Evolutionary conservation across 2,329 filamentous ascomycete species (phyloP), one percentile per base, ranked within the genome.

Genomic region (Neurospora sp.): DNA sequence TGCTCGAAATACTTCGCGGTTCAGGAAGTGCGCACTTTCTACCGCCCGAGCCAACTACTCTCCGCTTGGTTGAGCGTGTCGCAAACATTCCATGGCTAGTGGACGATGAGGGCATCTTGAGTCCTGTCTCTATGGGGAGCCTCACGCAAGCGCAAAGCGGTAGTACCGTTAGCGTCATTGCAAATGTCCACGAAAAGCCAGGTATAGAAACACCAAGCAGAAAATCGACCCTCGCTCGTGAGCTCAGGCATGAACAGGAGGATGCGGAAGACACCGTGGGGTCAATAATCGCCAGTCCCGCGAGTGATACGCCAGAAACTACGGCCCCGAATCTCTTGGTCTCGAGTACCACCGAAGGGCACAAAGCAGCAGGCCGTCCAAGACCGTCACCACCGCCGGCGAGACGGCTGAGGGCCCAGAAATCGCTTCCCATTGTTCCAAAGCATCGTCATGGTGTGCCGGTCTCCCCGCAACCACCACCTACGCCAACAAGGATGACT

Each of bases 131-230:
- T 3, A 40, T 74, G 8, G 72, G 67, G 2, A 91, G 88, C 71
- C 83, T 95, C 3, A 87, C 88, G 1, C 84, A 87, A 1, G 81
- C 82, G 2, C 87, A 91, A 68, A 86, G 86, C n/a, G 87, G 87
- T 66, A 96, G 92, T 77, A 89, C 85, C 75, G 82, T 92, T 73
- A 94, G 91, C 76, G 90, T 96, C 66, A 84, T 97, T 57, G 92
- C 93, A 6, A 87, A 88, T 11, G 91, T 93, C 65, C 92, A 86
- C 78, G 92, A 95, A 80, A 93, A 92, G 78, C 92, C 92, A 0
- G 92, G 91, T 0, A 88, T 95, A 28, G 89, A 93, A 75, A 93
- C 92, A 19, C 92, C 92, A 6, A 93, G 92, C 77, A 85, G 90
- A 66, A 88, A 82, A 71, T 77, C 79, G 66, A 78, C 77, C 15